Conservation (phyloP, 106 monocot genomes). For the Cymbidium sinense region DNA sequence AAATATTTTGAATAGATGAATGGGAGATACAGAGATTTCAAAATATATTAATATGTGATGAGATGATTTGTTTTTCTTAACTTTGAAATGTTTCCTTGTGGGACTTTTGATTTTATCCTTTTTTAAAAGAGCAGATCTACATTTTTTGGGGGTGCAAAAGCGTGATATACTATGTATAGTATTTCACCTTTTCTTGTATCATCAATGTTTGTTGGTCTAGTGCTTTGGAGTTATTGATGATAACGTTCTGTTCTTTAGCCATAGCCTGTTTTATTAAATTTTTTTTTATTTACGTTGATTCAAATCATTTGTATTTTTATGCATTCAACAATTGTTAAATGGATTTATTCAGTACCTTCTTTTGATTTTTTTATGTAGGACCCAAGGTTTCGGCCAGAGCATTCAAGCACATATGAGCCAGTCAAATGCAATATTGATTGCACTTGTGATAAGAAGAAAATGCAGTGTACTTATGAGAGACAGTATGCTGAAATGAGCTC, state of each 20-base stretch:
- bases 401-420: constrained; percentile 69
- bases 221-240: background rate
- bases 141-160: background rate
- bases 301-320: background rate
- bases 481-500: constrained; percentile 96
- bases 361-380: constrained; percentile 40
- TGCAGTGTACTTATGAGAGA: constrained; percentile 78
- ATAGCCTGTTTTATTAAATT: background rate
- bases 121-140: background rate
- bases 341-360: background rate
- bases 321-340: background rate
- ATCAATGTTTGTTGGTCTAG: background rate
- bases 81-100: background rate
- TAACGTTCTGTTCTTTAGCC: background rate
- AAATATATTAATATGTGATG: too few species aligned
- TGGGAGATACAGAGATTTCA: background rate
- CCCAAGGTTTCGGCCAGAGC: constrained; percentile 77
- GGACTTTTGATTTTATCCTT: background rate
- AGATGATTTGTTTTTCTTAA: background rate
- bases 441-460: constrained; percentile 56
- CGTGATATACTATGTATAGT: background rate
- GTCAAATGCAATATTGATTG: constrained; percentile 66
- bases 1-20: background rate
- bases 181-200: background rate
- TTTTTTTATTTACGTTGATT: constrained; percentile 1